Evolutionary conservation across 1,284 basidiomycete genomes (phyloP).

Genomic region (Grifola frondosa): DNA sequence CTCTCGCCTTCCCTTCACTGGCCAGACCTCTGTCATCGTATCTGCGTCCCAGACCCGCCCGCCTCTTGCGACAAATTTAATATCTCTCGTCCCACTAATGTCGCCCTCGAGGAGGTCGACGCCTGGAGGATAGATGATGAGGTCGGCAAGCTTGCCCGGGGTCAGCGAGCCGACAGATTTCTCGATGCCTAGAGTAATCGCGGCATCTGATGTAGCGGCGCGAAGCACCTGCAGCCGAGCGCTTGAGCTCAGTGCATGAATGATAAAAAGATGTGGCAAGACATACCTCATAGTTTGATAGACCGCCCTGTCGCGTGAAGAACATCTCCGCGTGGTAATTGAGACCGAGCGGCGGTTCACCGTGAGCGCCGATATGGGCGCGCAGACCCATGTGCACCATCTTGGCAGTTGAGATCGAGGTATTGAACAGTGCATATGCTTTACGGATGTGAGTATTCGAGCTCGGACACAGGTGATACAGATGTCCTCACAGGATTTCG

Average conservation of each 20-base stretch:
- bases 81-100: conserved; percentile 47
- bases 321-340: conserved; percentile 75
- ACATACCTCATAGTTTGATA: conserved; percentile 47
- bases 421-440: conserved; percentile 70
- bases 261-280: background rate
- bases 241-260: background rate
- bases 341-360: conserved; percentile 70
- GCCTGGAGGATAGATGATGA: conserved; percentile 58
- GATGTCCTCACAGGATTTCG: conserved; percentile 49
- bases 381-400: conserved; percentile 63
- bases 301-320: conserved; percentile 59
- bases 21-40: conserved; percentile 70
- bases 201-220: conserved; percentile 64
- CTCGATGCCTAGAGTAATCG: conserved; percentile 61
- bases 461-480: background rate
- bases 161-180: conserved; percentile 61
- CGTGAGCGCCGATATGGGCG: conserved; percentile 71
- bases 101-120: conserved; percentile 55
- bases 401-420: conserved; percentile 62
- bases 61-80: conserved; percentile 57
- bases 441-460: conserved; percentile 1
- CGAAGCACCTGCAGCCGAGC: conserved; percentile 51
- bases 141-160: conserved; percentile 66
- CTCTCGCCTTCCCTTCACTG: conserved; percentile 54
- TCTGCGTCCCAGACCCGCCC: conserved; percentile 67